Evolutionary conservation across 495 filamentous ascomycete genomes (phyloP), one percentile per base, ranked within the genome.

Genomic region (Penicillium atrosanguineum): DNA sequence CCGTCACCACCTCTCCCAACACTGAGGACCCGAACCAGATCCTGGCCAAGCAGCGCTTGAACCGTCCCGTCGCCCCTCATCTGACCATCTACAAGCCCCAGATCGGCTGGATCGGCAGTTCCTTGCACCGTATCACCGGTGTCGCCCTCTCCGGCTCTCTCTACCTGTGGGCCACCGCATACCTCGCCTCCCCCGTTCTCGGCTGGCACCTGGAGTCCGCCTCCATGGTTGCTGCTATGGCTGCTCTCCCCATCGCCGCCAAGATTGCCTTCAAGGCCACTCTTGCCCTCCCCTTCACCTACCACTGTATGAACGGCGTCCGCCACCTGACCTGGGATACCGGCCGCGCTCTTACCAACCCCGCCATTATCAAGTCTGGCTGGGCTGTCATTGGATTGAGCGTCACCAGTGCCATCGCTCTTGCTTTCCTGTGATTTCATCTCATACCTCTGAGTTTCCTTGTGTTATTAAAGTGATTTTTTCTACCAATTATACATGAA

Each of bases 301-400:
- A 84, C 76, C 95, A 99, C 74, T 70, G 69, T 54, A 67, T 91
- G 59, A 97, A 95, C 74, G 94, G 95, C 21, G 50, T 95, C n/a
- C 83, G 91, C 64, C 94, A 97, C 80, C 78, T 99, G 73, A 57
- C 80, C 28, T 96, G 89, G 87, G 94, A 99, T 79, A 69, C 84
- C 46, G 87, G 86, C 36, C 69, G 73, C 48, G 80, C 81, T 38
- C 83, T 95, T 51, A 77, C 69, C 59, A 89, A 92, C 69, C 75
- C 79, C 62, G 72, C 77, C 57, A 89, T 97, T 53, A 81, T 87
- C 57, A 78, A 79, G 72, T 84, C 81, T 3, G 93, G 91, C 50
- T 94, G 86, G 82, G 70, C 79, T 31, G 82, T 91, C 20, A 78
- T 95, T 59, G 90, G 83, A 9, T 65, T 85, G 56, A 89, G 82